phyloP scores from a whole-genome alignment of 768 basidiomycete genomes.

The Hebeloma cylindrosporum region DNA sequence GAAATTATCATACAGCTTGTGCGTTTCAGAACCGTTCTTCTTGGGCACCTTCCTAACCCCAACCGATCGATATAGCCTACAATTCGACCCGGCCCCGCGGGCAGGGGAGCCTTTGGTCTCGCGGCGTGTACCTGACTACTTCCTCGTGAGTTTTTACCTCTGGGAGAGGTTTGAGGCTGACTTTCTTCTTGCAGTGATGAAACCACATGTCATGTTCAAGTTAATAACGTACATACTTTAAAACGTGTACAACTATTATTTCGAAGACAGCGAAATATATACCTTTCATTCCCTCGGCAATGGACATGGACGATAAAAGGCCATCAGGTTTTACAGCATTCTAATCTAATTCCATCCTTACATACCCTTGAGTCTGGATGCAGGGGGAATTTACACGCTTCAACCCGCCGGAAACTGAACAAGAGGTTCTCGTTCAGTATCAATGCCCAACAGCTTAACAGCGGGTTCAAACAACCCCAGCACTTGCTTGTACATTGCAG shows the following conservation, averaged over 20 bases:
- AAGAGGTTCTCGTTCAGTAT: no score
- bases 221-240: constrained; percentile 34
- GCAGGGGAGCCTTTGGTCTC: constrained; percentile 98
- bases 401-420: no score
- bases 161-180: neutral
- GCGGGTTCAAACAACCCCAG: no score
- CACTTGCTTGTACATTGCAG: no score
- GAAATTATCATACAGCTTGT: constrained; percentile 95
- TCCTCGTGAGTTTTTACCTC: constrained; percentile 60
- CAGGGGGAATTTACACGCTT: no score
- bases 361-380: no score
- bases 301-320: constrained; percentile 14
- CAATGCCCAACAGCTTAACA: no score
- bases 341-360: no score
- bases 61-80: constrained; percentile 61
- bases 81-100: constrained; percentile 99
- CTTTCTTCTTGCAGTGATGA: constrained; percentile 21
- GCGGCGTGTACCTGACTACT: constrained; percentile 91
- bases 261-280: constrained; percentile 29
- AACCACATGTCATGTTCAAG: constrained; percentile 27
- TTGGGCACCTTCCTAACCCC: neutral
- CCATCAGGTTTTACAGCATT: no score
- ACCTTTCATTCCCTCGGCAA: constrained; percentile 24
- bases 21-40: constrained; percentile 34
- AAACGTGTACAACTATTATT: constrained; percentile 33